phyloP scores from a whole-genome alignment of 2,329 filamentous ascomycete species.

The Aschersonia sp. region DNA sequence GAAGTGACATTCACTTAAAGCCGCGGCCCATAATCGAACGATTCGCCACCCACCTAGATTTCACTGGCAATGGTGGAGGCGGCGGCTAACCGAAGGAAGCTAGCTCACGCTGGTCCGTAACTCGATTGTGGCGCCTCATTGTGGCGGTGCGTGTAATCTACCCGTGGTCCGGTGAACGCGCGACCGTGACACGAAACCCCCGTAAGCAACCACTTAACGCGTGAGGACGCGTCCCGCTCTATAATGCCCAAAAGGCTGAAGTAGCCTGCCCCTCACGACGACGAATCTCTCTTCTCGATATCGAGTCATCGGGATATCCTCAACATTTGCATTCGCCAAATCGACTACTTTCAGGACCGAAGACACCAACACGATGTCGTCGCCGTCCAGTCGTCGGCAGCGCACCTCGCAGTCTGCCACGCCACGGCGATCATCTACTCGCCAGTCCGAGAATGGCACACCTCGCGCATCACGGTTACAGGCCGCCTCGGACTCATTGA shows the following conservation, averaged over 20 bases:
- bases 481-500: constrained; percentile 15
- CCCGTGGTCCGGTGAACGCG: background rate
- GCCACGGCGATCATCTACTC: constrained; percentile 21
- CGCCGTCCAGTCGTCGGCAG: constrained; percentile 29
- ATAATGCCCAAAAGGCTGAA: background rate
- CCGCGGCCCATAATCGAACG: background rate
- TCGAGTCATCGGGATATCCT: too few species aligned
- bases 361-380: constrained; percentile 20
- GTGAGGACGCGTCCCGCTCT: background rate
- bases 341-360: too few species aligned
- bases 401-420: constrained; percentile 37
- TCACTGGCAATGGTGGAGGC: background rate
- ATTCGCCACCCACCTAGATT: background rate
- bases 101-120: background rate
- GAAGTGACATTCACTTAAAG: too few species aligned
- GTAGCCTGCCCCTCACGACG: background rate
- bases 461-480: constrained; percentile 35
- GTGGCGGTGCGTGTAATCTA: background rate
- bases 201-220: background rate
- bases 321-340: too few species aligned
- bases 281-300: too few species aligned
- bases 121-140: background rate
- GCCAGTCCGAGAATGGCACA: constrained; percentile 20
- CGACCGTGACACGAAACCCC: background rate
- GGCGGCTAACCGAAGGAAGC: background rate